A percentile compares a stretch with the other conserved stretches of the same genome.
These are phyloP conservation scores for Lithohypha guttulata DNA, from an alignment of 2,329 filamentous ascomycete species.

Conservation along the genomic window DNA sequence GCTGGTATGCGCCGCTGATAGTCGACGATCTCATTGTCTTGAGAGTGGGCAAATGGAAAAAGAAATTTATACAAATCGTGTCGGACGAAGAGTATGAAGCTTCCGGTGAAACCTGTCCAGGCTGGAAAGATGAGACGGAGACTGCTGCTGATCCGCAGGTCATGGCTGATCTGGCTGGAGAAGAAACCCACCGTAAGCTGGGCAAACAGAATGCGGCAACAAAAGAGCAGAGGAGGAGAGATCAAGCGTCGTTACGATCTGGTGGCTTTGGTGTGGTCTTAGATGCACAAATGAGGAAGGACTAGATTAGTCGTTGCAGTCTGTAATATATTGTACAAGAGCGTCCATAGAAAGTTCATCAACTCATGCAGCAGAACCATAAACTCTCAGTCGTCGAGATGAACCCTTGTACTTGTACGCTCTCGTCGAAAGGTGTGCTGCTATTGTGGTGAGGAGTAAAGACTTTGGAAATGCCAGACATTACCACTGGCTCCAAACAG, in stretches of 20 bases:
- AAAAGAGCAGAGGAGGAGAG: background rate
- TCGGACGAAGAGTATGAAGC: slow-evolving; percentile 43
- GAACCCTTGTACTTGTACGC: too few species aligned
- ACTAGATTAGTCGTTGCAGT: too few species aligned
- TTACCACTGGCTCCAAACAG: too few species aligned
- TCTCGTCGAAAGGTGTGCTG: too few species aligned
- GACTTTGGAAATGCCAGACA: too few species aligned
- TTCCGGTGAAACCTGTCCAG: slow-evolving; percentile 37
- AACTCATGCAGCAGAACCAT: too few species aligned
- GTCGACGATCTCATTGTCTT: slow-evolving; percentile 45
- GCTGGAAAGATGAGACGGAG: slow-evolving; percentile 35
- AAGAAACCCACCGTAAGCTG: background rate
- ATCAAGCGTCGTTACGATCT: background rate
- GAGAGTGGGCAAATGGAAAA: slow-evolving; percentile 49
- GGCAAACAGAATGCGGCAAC: background rate
- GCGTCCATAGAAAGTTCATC: too few species aligned
- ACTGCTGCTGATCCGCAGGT: background rate
- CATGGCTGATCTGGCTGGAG: slow-evolving; percentile 2
- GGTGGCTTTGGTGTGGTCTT: slow-evolving; percentile 1
- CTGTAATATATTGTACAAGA: too few species aligned
- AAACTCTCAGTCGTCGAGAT: too few species aligned
- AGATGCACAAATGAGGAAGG: background rate
- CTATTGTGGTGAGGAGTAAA: too few species aligned
- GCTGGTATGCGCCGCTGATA: slow-evolving; percentile 38
- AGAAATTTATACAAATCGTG: slow-evolving; percentile 46